phyloP scores from a whole-genome alignment of 176 grass and related monocot genomes.

The Ensete ventricosum region DNA sequence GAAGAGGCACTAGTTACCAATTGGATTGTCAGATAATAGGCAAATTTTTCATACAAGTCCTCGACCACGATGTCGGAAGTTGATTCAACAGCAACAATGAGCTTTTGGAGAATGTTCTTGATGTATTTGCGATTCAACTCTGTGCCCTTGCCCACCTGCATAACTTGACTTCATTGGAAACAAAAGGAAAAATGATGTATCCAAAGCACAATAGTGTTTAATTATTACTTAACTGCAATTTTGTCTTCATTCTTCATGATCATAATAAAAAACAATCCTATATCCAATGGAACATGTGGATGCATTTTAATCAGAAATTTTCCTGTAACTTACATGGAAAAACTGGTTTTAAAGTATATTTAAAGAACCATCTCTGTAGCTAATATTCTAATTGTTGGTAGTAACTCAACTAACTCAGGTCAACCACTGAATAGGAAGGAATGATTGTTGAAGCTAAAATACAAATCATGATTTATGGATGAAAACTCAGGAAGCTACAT shows the following conservation, averaged over 20 bases:
- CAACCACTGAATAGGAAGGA: no score
- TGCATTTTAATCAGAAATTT: no score
- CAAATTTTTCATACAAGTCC: constrained; percentile 69
- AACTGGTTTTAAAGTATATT: no score
- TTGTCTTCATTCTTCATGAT: background rate
- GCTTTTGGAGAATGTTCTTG: constrained; percentile 45
- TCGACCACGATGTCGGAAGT: constrained; percentile 45
- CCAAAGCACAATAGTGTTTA: background rate
- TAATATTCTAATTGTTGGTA: no score
- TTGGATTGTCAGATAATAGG: constrained; percentile 37
- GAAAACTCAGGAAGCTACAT: no score
- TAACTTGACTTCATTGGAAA: background rate
- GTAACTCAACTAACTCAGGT: no score
- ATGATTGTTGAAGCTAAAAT: no score
- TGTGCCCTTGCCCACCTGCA: constrained; percentile 30
- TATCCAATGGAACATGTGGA: no score
- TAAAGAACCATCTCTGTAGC: no score
- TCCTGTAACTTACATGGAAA: no score
- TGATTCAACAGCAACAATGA: constrained; percentile 58
- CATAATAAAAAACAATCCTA: no score
- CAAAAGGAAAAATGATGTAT: background rate
- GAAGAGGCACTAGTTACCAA: constrained; percentile 30
- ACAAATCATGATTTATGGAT: no score
- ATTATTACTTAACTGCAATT: background rate
- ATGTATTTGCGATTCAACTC: constrained; percentile 35